phyloP scores from a whole-genome alignment of 2,329 filamentous ascomycete genomes.

The Sclerotinia glacialis region DNA sequence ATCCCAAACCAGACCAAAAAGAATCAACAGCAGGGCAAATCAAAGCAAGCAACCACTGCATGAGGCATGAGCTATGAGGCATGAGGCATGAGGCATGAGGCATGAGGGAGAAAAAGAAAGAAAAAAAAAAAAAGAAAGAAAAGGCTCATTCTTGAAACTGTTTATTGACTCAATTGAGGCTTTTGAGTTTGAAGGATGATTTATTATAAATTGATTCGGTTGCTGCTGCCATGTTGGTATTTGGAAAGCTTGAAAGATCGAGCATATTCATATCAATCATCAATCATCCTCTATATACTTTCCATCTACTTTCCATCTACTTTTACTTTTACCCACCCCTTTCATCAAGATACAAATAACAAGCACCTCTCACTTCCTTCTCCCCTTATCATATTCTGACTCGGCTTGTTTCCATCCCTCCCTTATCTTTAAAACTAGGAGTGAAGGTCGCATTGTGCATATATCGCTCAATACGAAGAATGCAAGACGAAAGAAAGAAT shows the following conservation, averaged over 20 bases:
- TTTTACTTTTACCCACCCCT: background rate
- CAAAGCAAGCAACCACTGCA: slow-evolving; percentile 3
- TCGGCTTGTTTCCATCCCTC: background rate
- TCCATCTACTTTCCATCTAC: no score
- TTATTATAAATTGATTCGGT: slow-evolving; percentile 17
- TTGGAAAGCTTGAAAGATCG: slow-evolving; percentile 6
- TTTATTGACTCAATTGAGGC: slow-evolving; percentile 10
- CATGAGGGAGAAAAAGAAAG: background rate
- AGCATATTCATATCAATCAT: slow-evolving; percentile 5
- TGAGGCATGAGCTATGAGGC: background rate
- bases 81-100: background rate
- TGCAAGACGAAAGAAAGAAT: slow-evolving; percentile 3
- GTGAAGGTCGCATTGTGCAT: slow-evolving; percentile 5
- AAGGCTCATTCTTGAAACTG: slow-evolving; percentile 2
- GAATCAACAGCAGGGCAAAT: background rate
- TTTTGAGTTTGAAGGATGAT: background rate
- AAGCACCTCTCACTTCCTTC: background rate
- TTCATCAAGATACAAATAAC: background rate
- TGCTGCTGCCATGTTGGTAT: background rate
- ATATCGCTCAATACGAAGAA: slow-evolving; percentile 7
- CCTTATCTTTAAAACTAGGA: slow-evolving; percentile 16
- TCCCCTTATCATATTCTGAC: background rate
- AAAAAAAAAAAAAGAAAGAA: background rate
- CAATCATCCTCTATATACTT: no score
- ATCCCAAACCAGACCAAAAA: background rate